Evolutionary conservation across 345 rosid genomes (phyloP), one percentile per base, ranked within the genome.

Genomic region (Eucalyptus marginata): DNA sequence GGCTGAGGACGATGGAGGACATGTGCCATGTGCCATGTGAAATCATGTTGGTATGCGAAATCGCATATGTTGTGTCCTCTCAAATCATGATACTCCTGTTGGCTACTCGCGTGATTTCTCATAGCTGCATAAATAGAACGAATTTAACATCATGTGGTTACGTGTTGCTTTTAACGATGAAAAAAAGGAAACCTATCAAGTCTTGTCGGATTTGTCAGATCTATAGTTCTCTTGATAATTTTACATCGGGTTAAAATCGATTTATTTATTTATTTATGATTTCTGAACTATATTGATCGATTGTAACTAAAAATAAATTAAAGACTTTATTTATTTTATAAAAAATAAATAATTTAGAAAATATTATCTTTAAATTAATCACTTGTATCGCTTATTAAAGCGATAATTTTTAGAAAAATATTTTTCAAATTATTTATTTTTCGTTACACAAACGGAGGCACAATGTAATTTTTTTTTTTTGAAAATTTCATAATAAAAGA

Each of bases 381-480:
- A 12, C 8, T 56, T 56, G 6, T 56, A 56, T 56, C 12, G 1
- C 29, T 10, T 56, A 1, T 56, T 56, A 24, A 56, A 56, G 5
- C 10, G 12, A 4, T 56, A 56, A 9, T 56, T 56, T 56, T 56
- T 56, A 22, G 11, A 2, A 22, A 56, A 56, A 56, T 56, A 22
- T 0, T 56, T 56, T 56, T 56, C 12, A 24, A 4, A 56, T 24
- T 0, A 24, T 56, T 56, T 10, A 56, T 24, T 24, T 24, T 56
- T 56, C 3, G 62, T 6, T 2, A 56, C 29, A 56, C 29, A 56
- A 56, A 56, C 0, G 1, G 6, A 10, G 62, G 6, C 29, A 56
- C 3, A 2, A 0, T 1, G 0, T 13, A 3, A 27, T 29, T 29
- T 6, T 1, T 59, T 62, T 59, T 1, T 43, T 43, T 43, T 1